Percentiles rank a stretch among this genome's conserved stretches.
Conservation (phyloP, 225 moss, liverwort and hornwort genomes). For the Sphagnum tenellum region DNA sequence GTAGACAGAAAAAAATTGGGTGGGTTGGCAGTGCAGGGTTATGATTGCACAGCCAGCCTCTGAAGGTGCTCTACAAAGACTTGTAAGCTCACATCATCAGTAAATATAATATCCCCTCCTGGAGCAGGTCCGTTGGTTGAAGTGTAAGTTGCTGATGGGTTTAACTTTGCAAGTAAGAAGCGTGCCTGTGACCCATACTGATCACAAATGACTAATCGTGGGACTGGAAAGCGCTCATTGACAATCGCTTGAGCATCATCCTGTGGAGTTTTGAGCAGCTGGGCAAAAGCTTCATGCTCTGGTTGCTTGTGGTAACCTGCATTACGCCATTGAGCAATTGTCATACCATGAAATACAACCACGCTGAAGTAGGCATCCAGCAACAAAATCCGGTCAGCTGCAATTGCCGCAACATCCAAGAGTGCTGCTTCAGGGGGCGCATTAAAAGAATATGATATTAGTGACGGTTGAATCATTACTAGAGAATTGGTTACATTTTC, state of each 20-base stretch:
- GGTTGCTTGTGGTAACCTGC: slow-evolving; percentile 87
- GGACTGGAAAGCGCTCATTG: slow-evolving; percentile 85
- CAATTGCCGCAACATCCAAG: slow-evolving; percentile 87
- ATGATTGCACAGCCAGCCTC: slow-evolving; percentile 87
- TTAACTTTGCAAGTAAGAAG: slow-evolving; percentile 89
- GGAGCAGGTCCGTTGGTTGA: slow-evolving; percentile 94
- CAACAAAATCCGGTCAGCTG: slow-evolving; percentile 80
- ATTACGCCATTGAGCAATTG: slow-evolving; percentile 90
- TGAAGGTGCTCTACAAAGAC: slow-evolving; percentile 96
- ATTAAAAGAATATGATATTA: slow-evolving; percentile 80
- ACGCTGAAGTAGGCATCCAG: slow-evolving; percentile 95
- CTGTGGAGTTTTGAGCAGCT: slow-evolving; percentile 71
- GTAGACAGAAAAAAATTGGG: slow-evolving; percentile 32
- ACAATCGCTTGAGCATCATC: slow-evolving; percentile 70
- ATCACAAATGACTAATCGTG: slow-evolving; percentile 89
- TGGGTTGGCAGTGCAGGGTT: slow-evolving; percentile 5
- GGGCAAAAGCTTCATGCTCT: slow-evolving; percentile 89
- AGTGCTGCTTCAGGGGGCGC: slow-evolving; percentile 81
- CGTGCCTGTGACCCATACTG: slow-evolving; percentile 99
- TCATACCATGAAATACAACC: slow-evolving; percentile 94
- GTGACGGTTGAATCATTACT: slow-evolving; percentile 98
- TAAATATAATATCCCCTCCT: slow-evolving; percentile 96
- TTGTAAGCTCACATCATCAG: slow-evolving; percentile 97
- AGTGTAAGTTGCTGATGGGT: slow-evolving; percentile 94
- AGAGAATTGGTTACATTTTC: slow-evolving; percentile 90